phyloP scores from a whole-genome alignment of 2,329 filamentous ascomycete species.

The Pseudogymnoascus sp. region DNA sequence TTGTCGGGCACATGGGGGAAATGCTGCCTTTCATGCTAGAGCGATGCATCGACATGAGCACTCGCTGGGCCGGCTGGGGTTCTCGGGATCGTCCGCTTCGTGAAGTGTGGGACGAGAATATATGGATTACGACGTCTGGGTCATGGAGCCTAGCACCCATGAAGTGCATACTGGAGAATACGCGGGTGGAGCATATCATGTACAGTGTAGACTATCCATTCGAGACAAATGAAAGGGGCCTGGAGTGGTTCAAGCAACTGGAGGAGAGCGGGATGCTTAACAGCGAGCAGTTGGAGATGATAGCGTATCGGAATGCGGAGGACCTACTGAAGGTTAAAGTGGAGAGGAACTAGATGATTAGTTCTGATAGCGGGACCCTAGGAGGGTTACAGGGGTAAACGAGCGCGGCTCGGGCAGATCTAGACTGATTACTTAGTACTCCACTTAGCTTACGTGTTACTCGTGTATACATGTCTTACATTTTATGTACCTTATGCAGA shows the following conservation, averaged over 20 bases:
- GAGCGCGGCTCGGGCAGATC: not conserved
- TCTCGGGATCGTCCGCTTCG: conserved; percentile 28
- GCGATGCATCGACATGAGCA: conserved; percentile 28
- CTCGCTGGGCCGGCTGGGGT: conserved; percentile 9
- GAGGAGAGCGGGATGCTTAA: conserved; percentile 40
- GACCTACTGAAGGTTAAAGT: conserved; percentile 29
- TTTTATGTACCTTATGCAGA: not conserved
- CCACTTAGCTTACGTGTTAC: no score
- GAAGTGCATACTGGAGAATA: conserved; percentile 32
- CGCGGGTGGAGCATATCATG: conserved; percentile 40
- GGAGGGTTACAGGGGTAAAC: not conserved
- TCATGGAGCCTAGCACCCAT: conserved; percentile 40
- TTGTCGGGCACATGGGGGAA: conserved; percentile 42
- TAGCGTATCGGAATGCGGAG: conserved; percentile 44
- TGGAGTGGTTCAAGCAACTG: conserved; percentile 39
- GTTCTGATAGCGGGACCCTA: not conserved
- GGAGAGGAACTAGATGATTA: not conserved
- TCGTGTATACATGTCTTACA: no score
- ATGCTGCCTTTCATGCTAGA: conserved; percentile 45
- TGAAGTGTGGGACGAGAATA: conserved; percentile 44
- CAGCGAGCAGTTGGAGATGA: conserved; percentile 38
- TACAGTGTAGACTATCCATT: conserved; percentile 53
- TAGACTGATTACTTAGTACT: not conserved
- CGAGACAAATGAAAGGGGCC: conserved; percentile 37
- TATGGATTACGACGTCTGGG: conserved; percentile 47